Conservation (phyloP, 2,329 filamentous ascomycete genomes). For the Colletotrichum salicis region DNA sequence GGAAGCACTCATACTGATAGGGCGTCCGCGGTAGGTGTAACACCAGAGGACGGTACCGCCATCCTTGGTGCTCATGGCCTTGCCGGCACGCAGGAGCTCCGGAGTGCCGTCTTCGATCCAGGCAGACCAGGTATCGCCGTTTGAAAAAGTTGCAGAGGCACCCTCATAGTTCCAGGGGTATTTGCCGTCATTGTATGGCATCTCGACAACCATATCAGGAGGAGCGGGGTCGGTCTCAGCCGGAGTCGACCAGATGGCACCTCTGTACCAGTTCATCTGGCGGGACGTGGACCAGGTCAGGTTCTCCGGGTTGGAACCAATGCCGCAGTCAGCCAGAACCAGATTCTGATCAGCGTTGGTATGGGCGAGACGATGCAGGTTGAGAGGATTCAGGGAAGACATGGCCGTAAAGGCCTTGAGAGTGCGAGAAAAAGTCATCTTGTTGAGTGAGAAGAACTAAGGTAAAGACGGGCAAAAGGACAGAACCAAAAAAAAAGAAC, state of each 20-base stretch:
- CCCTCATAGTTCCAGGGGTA: slow-evolving; percentile 53
- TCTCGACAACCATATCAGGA: slow-evolving; percentile 51
- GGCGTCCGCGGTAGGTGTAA: slow-evolving; percentile 54
- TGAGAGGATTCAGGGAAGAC: slow-evolving; percentile 17
- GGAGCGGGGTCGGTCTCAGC: slow-evolving; percentile 48
- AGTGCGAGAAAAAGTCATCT: slow-evolving; percentile 8
- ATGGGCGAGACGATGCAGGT: slow-evolving; percentile 39
- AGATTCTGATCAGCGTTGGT: slow-evolving; percentile 48
- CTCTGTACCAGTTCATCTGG: slow-evolving; percentile 56
- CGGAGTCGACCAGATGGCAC: slow-evolving; percentile 49
- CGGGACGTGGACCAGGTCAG: slow-evolving; percentile 55
- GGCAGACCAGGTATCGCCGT: slow-evolving; percentile 53
- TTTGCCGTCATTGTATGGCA: slow-evolving; percentile 50
- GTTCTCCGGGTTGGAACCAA: slow-evolving; percentile 53
- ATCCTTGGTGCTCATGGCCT: slow-evolving; percentile 52
- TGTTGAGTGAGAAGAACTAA: neutral
- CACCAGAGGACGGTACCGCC: slow-evolving; percentile 52
- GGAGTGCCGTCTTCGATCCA: slow-evolving; percentile 55
- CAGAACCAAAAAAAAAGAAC: neutral
- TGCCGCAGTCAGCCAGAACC: slow-evolving; percentile 54
- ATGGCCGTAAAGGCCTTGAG: slow-evolving; percentile 24
- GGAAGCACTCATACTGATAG: slow-evolving; percentile 48
- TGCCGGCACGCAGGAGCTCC: slow-evolving; percentile 52
- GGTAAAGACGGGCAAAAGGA: neutral
- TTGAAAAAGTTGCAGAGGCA: slow-evolving; percentile 50